Conservation (phyloP, 2,329 filamentous ascomycete species). For the Ophiostoma sp. region DNA sequence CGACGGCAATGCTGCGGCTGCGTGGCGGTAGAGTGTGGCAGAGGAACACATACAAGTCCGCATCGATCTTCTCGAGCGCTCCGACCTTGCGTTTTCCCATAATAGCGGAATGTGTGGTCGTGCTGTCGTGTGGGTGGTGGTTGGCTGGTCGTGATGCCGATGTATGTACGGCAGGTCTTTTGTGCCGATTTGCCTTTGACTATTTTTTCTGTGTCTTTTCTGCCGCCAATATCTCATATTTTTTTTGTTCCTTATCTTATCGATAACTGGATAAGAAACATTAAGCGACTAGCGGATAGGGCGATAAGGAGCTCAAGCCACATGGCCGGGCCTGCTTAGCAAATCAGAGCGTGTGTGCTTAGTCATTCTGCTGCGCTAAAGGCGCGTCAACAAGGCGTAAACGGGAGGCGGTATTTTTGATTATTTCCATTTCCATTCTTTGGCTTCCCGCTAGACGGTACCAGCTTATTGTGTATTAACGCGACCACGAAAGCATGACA, state of each 20-base stretch:
- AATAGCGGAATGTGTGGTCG: slow-evolving; percentile 15
- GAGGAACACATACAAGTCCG: slow-evolving; percentile 56
- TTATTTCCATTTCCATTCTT: slow-evolving; percentile 5
- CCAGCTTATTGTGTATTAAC: background rate
- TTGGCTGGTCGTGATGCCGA: slow-evolving; percentile 13
- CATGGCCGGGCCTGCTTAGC: background rate
- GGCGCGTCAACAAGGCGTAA: background rate
- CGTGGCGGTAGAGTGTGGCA: slow-evolving; percentile 11
- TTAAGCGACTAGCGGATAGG: background rate
- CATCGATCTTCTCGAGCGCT: slow-evolving; percentile 91
- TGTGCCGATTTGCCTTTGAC: background rate
- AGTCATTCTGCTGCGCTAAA: background rate
- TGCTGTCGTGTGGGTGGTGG: background rate
- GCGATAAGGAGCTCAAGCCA: background rate
- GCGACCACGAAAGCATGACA: background rate
- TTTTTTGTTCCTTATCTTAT: slow-evolving; percentile 23
- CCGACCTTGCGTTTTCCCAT: slow-evolving; percentile 88
- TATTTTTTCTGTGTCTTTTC: slow-evolving; percentile 18
- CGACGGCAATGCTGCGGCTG: background rate
- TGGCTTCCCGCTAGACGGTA: background rate
- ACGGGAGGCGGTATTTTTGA: background rate
- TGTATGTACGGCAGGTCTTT: slow-evolving; percentile 16
- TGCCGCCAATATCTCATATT: slow-evolving; percentile 15
- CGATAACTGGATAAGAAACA: background rate
- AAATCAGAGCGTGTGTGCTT: background rate